Evolutionary conservation across 495 filamentous ascomycete genomes (phyloP).

Genomic region (Mytilinidion resinicola): DNA sequence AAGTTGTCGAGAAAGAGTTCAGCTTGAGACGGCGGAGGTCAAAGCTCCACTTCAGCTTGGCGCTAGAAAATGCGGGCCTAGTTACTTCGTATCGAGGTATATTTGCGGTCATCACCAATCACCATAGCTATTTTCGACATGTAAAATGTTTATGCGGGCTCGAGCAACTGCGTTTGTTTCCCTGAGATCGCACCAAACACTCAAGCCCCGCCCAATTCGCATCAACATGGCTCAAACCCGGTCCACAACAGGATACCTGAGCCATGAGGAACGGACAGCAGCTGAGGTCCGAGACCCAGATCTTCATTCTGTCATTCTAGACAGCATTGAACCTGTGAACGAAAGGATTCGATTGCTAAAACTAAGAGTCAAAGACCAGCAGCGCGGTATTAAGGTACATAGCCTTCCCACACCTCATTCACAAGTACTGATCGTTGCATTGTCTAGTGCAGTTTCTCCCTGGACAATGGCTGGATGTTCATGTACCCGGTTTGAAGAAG

Average conservation of each 20-base stretch:
- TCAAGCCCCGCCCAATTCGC: no score
- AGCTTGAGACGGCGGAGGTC: no score
- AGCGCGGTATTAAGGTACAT: constrained; percentile 21
- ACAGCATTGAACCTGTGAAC: constrained; percentile 34
- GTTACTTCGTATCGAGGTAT: no score
- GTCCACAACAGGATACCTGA: constrained; percentile 13
- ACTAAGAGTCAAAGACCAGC: constrained; percentile 15
- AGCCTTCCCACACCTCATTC: background rate
- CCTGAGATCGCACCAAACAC: no score
- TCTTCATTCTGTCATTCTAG: constrained; percentile 23
- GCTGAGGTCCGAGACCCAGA: constrained; percentile 58
- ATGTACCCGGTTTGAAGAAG: constrained; percentile 57
- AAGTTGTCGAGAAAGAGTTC: no score
- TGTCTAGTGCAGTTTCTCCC: constrained; percentile 55
- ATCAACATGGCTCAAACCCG: constrained; percentile 3
- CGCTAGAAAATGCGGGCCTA: no score
- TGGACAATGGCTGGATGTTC: constrained; percentile 88
- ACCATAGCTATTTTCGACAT: no score
- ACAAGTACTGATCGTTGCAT: constrained; percentile 15
- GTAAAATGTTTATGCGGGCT: no score
- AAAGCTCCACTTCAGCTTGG: no score
- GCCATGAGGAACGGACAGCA: constrained; percentile 61
- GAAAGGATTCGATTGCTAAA: constrained; percentile 34
- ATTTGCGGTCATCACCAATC: no score
- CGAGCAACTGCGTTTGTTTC: no score